phyloP scores from a whole-genome alignment of 768 basidiomycete genomes.

The Calocybe gangraenosa region DNA sequence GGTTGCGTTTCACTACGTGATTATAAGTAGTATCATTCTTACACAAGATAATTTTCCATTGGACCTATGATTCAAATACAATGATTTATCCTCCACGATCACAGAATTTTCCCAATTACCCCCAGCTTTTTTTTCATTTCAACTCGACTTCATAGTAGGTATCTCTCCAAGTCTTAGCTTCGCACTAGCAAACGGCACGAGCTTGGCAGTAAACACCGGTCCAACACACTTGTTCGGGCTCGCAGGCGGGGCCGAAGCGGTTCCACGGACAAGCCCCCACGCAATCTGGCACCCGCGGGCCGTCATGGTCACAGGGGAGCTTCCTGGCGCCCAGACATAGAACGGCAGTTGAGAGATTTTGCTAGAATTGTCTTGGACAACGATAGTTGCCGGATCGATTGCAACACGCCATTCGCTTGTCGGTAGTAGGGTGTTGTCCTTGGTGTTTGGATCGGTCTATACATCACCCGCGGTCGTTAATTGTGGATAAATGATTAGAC shows the following conservation, averaged over 20 bases:
- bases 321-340: constrained; percentile 36
- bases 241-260: constrained; percentile 31
- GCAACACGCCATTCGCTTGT: constrained; percentile 34
- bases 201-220: constrained; percentile 26
- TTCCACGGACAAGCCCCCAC: constrained; percentile 28
- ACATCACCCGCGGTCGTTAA: not conserved
- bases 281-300: constrained; percentile 33
- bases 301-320: constrained; percentile 35
- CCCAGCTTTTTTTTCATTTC: too few relatives aligned
- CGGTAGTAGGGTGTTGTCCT: constrained; percentile 34
- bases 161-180: constrained; percentile 37
- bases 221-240: constrained; percentile 31
- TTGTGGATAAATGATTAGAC: not conserved
- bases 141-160: constrained; percentile 26
- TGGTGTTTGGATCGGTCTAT: constrained; percentile 37
- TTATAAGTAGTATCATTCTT: not conserved
- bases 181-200: constrained; percentile 36
- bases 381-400: constrained; percentile 33
- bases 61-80: too few relatives aligned
- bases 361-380: constrained; percentile 26
- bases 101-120: too few relatives aligned
- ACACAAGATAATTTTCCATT: too few relatives aligned
- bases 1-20: not conserved
- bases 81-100: too few relatives aligned
- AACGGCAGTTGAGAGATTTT: constrained; percentile 26